Conservation (phyloP, 345 rosid genomes). For the Gynandropsis gynandra region DNA sequence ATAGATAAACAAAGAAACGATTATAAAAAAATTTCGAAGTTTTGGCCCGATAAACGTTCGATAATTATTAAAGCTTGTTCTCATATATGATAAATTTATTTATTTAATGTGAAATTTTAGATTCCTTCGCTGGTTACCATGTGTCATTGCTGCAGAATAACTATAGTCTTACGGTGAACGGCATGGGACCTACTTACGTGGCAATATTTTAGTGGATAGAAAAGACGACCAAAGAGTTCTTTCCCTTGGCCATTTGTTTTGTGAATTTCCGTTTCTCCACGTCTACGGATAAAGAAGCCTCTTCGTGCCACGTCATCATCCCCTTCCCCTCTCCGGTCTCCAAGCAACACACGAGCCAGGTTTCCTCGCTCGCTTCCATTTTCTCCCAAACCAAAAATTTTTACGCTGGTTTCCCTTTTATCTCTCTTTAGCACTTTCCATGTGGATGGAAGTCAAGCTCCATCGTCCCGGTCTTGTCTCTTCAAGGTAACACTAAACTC, state of each 20-base stretch:
- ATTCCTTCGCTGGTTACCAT: too few species aligned
- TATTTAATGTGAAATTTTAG: too few species aligned
- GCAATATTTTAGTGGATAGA: conserved; percentile 2
- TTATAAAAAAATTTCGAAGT: too few species aligned
- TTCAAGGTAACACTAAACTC: conserved; percentile 35
- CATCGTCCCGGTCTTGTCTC: conserved; percentile 36
- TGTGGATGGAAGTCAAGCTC: conserved; percentile 54
- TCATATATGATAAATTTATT: too few species aligned
- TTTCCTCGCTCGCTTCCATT: conserved; percentile 20
- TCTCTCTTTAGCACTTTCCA: conserved; percentile 16
- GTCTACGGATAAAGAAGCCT: conserved; percentile 36
- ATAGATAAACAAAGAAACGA: too few species aligned
- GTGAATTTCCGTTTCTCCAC: conserved; percentile 46
- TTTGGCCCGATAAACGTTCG: too few species aligned
- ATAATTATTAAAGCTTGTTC: too few species aligned
- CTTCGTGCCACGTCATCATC: conserved; percentile 42
- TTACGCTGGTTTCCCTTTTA: conserved; percentile 23
- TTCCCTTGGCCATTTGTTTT: not conserved
- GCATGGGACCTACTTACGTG: conserved; percentile 1
- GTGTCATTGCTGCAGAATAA: too few species aligned
- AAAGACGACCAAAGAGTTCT: not conserved
- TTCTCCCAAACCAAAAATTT: conserved; percentile 23
- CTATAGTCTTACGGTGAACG: not conserved
- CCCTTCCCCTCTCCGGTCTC: conserved; percentile 4
- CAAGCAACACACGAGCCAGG: conserved; percentile 13